These are phyloP conservation scores for Exophiala calicioides DNA, from an alignment of 2,329 filamentous ascomycete genomes.

Conservation along the genomic window DNA sequence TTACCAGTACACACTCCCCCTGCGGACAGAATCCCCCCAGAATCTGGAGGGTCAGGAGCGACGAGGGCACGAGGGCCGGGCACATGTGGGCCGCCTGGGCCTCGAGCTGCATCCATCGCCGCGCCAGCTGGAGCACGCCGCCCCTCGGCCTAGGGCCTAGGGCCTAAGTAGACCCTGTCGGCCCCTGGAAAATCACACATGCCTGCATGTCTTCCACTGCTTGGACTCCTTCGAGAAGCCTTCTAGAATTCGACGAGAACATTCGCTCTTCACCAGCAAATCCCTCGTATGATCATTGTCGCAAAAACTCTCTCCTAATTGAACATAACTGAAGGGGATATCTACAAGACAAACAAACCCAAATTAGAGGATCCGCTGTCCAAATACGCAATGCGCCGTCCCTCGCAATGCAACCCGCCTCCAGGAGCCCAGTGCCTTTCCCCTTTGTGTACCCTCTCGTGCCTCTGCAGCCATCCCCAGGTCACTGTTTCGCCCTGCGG, in stretches of 20 bases:
- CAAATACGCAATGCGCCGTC: conserved; percentile 23
- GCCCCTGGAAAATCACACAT: not conserved
- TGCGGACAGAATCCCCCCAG: too few species aligned
- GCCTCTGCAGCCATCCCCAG: not conserved
- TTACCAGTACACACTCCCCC: too few species aligned
- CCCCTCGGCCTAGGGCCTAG: not conserved
- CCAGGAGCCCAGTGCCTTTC: not conserved
- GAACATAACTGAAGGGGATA: conserved; percentile 27
- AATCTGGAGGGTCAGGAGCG: too few species aligned
- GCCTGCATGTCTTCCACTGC: conserved; percentile 1
- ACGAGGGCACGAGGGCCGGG: too few species aligned
- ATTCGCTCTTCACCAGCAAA: not conserved
- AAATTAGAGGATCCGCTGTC: conserved; percentile 22
- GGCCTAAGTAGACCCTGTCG: not conserved
- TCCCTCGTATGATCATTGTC: conserved; percentile 12
- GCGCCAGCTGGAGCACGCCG: too few species aligned
- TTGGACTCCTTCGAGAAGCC: conserved; percentile 14
- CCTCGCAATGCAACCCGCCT: conserved; percentile 23
- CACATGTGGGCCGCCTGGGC: too few species aligned
- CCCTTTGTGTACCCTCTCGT: not conserved
- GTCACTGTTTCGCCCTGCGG: not conserved
- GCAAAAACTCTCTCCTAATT: conserved; percentile 15
- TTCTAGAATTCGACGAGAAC: conserved; percentile 29
- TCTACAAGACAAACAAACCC: conserved; percentile 28
- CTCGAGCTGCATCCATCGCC: too few species aligned